Percentiles rank a stretch among this genome's conserved stretches.
Evolutionary conservation across 495 filamentous ascomycete species (phyloP).

Genomic region (Lindgomyces ingoldianus): DNA sequence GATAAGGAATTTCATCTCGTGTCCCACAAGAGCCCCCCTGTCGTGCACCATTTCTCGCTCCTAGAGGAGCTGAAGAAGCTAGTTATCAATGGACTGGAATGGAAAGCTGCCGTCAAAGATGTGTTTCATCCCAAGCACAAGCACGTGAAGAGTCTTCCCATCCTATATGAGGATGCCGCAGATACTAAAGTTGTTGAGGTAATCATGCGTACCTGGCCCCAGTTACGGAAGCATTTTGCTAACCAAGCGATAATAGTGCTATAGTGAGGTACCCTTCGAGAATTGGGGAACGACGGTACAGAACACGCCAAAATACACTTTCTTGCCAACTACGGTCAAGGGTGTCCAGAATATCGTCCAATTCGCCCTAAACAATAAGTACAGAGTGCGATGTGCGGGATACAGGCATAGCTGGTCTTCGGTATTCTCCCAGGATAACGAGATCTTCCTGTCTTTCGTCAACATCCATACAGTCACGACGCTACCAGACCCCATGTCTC

Average conservation of each 20-base stretch:
- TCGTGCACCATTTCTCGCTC: constrained; percentile 37
- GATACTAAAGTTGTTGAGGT: constrained; percentile 34
- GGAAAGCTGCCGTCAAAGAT: constrained; percentile 24
- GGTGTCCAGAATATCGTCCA: constrained; percentile 52
- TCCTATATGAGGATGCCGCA: constrained; percentile 29
- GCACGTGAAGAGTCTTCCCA: constrained; percentile 32
- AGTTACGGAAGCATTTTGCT: not conserved
- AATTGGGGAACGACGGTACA: constrained; percentile 56
- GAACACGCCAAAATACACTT: constrained; percentile 52
- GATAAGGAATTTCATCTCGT: constrained; percentile 22
- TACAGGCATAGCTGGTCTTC: constrained; percentile 55
- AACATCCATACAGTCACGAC: constrained; percentile 46
- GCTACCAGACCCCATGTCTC: constrained; percentile 46
- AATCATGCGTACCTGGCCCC: not conserved
- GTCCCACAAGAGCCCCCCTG: constrained; percentile 25
- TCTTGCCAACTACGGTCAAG: constrained; percentile 50
- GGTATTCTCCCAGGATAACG: constrained; percentile 50
- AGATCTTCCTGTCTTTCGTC: constrained; percentile 56
- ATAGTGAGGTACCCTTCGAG: constrained; percentile 44
- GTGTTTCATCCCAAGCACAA: constrained; percentile 24
- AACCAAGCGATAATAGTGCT: constrained; percentile 19
- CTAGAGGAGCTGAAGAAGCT: constrained; percentile 27
- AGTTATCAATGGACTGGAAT: constrained; percentile 8
- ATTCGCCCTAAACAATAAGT: constrained; percentile 44
- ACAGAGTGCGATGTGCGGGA: constrained; percentile 51